Percentiles rank a stretch among this genome's conserved stretches.
phyloP scores from a whole-genome alignment of 164 flowering plant genomes.

The Chimonanthus praecox region DNA sequence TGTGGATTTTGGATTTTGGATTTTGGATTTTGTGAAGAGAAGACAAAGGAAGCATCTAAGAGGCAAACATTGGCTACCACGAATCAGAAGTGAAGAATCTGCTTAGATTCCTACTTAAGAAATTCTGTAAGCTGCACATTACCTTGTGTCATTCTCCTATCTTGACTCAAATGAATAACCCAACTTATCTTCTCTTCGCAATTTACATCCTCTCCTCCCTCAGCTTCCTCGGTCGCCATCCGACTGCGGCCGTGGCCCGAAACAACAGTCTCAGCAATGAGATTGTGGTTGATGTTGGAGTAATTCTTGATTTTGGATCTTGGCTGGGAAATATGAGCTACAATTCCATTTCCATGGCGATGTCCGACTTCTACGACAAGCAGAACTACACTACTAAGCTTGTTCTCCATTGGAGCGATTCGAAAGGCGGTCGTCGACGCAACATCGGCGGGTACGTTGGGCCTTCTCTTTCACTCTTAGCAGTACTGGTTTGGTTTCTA shows the following conservation, averaged over 20 bases:
- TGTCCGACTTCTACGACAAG: constrained; percentile 8
- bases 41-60: no score
- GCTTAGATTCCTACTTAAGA: background rate
- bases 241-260: background rate
- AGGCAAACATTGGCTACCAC: no score
- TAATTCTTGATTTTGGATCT: constrained; percentile 12
- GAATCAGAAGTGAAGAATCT: no score
- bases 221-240: background rate
- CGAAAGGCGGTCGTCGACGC: constrained; percentile 6
- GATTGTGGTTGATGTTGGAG: constrained; percentile 5
- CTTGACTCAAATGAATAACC: background rate
- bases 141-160: background rate
- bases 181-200: background rate
- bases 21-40: no score
- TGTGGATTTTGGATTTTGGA: no score
- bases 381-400: constrained; percentile 2
- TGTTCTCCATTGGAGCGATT: constrained; percentile 8
- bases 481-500: background rate
- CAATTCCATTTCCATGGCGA: constrained; percentile 8
- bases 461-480: background rate
- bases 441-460: constrained; percentile 2
- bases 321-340: constrained; percentile 6
- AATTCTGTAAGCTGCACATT: background rate
- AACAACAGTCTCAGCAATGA: background rate
- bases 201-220: background rate